Base-by-base conservation (phyloP, 2,329 filamentous ascomycete genomes). In the Aspergillus sp. region DNA sequence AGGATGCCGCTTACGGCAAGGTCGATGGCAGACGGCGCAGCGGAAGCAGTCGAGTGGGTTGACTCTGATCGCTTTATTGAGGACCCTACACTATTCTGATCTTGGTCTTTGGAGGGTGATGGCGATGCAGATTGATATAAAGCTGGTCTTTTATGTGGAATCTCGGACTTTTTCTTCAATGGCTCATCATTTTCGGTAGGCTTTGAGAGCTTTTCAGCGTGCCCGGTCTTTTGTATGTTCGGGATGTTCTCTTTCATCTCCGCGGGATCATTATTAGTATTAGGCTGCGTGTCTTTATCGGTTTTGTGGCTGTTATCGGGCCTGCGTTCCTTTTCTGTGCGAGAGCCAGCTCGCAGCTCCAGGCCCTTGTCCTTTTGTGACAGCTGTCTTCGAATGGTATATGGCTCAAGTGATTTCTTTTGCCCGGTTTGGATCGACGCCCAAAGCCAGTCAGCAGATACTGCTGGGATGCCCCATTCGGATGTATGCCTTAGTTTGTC, bases 361-460 rank as follows among this genome's bases (percentile, higher is more conserved):
- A 41, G 39, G 30, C 48, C 52, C 39, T 46, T 53, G 33, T 40
- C 40, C 11, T 33, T 61, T 47, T 63, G 59, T 2, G 54, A 51
- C 33, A 42, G 42, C 30, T 39, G 46, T 43, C 52, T 57, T 28
- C 57, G 58, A 39, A 70, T 62, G 13, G 65, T 51, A 56, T 77
- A 79, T 28, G 69, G 62, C 19, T 70, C 64, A 39, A 75, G 76
- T 8, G 73, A 58, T 44, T 77, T 69, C 54, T 68, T 71, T 42
- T 71, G 63, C 28, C 78, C 57, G 37, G 59, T 63, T 42, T 75
- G 73, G 40, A 96, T 82, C 52, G 86, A 93, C 40, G 84, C 78
- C 83, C 87, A 93, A 3, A 98, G 73, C 93, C 93, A 98, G 19
- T 85, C 79, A 12, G 81, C 79, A 6, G 78, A 78, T 8, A 97